A percentile compares a stretch with the other conserved stretches of the same genome.
Evolutionary conservation across 2,329 filamentous ascomycete genomes (phyloP).

Genomic region (Dothistroma septosporum): DNA sequence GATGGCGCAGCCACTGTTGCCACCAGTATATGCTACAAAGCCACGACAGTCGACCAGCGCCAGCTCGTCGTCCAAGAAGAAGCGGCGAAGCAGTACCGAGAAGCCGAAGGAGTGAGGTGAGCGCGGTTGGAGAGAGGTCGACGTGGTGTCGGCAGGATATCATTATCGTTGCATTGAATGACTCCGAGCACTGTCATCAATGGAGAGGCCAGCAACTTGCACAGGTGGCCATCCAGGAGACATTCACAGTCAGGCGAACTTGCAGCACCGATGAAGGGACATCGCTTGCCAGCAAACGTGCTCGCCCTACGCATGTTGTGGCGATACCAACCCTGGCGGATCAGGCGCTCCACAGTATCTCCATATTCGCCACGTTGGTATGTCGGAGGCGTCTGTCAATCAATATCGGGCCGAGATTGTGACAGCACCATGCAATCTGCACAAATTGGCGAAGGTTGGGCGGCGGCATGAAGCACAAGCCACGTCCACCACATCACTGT

Average conservation of each 20-base stretch:
- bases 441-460: neutral
- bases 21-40: constrained; percentile 26
- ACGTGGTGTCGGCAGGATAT: neutral
- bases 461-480: neutral
- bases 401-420: neutral
- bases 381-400: neutral
- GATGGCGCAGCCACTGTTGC: constrained; percentile 31
- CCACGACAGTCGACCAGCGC: constrained; percentile 16
- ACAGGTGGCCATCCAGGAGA: neutral
- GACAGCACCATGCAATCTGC: neutral
- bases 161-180: neutral
- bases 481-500: neutral
- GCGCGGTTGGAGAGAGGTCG: neutral
- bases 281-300: neutral
- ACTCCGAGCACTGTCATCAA: neutral
- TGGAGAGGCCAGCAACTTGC: neutral
- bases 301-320: neutral
- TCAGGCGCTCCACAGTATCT: neutral
- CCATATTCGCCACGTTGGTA: neutral
- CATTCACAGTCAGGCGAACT: neutral
- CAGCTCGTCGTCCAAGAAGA: constrained; percentile 21
- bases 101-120: constrained; percentile 20
- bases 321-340: neutral
- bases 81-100: constrained; percentile 16
- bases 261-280: neutral